Evolutionary conservation across 129 eudicot species (phyloP).

Genomic region (sunflower (Helianthus annuus)): HanXRQr2.0-SUNRISE NC_035447.2:2114817-2115316

Average conservation of each 20-base stretch:
- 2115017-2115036: too few species aligned
- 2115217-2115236: too few species aligned
- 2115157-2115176: too few species aligned
- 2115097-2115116: slow-evolving; percentile 23
- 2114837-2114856: slow-evolving; percentile 4
- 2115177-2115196: too few species aligned
- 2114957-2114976: background rate
- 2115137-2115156: slow-evolving; percentile 1
- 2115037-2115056: too few species aligned
- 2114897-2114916: background rate
- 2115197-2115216: too few species aligned
- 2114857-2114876: background rate
- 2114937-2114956: background rate
- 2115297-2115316: too few species aligned
- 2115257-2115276: too few species aligned
- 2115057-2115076: background rate
- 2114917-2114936: background rate
- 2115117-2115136: slow-evolving; percentile 3
- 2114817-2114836: background rate
- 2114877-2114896: background rate
- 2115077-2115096: slow-evolving; percentile 32
- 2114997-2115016: too few species aligned
- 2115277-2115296: too few species aligned
- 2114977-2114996: too few species aligned
- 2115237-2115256: too few species aligned